phyloP scores from a whole-genome alignment of 139 green algal genomes.

The Chlamydomonas sp. region DNA sequence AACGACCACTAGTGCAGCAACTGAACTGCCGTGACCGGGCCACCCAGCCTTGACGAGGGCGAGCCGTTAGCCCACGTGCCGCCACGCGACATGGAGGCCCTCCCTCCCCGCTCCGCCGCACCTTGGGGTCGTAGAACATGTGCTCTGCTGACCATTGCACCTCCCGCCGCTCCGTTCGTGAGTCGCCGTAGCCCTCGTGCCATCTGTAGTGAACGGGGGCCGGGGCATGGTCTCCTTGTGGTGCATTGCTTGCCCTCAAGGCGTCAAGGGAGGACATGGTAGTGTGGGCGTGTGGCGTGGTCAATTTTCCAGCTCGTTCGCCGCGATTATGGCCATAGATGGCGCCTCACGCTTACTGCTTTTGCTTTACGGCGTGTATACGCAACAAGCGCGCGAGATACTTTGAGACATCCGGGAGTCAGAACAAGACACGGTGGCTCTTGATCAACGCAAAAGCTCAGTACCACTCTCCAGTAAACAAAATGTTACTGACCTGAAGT shows the following conservation, averaged over 20 bases:
- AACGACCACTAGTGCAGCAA: too few species aligned
- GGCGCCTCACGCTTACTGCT: too few species aligned
- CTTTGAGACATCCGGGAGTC: too few species aligned
- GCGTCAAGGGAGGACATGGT: background rate
- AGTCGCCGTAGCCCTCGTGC: constrained; percentile 5
- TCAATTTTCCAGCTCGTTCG: too few species aligned
- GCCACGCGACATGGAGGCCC: background rate
- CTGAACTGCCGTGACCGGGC: too few species aligned
- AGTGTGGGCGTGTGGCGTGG: background rate
- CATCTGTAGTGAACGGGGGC: background rate
- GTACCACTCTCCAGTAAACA: too few species aligned
- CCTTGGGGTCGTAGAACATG: constrained; percentile 33
- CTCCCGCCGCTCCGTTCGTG: constrained; percentile 19
- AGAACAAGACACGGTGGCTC: too few species aligned
- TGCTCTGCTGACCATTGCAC: constrained; percentile 30
- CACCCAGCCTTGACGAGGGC: background rate
- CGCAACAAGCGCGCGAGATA: too few species aligned
- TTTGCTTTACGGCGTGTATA: too few species aligned
- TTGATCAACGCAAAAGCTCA: too few species aligned
- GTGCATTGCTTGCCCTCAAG: background rate
- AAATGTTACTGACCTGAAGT: constrained; percentile 6
- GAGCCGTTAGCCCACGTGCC: background rate
- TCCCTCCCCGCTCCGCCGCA: background rate
- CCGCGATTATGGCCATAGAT: too few species aligned
- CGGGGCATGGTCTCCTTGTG: background rate